Conservation (phyloP, 805 yeast genomes). For the Candida ascalaphidarum region DNA sequence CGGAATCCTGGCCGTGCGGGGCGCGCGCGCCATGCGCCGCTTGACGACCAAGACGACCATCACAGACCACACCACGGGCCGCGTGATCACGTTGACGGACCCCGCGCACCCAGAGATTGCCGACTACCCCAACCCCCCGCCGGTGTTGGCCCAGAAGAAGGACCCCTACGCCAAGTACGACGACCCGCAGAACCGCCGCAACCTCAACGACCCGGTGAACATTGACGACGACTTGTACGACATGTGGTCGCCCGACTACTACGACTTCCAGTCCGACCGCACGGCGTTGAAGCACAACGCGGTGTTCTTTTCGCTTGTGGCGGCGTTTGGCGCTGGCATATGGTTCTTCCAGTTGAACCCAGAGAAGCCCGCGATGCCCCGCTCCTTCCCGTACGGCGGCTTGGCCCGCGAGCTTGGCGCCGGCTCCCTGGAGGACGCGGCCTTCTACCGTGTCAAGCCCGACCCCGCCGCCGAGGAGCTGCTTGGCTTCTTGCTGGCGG, state of each 20-base stretch:
- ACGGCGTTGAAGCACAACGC: slow-evolving; percentile 53
- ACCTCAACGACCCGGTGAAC: slow-evolving; percentile 63
- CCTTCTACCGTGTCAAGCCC: slow-evolving; percentile 32
- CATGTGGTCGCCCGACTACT: slow-evolving; percentile 82
- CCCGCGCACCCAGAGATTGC: slow-evolving; percentile 34
- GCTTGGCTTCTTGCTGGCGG: slow-evolving; percentile 26
- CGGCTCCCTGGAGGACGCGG: slow-evolving; percentile 20
- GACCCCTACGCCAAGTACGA: slow-evolving; percentile 70
- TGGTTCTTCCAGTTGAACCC: slow-evolving; percentile 43
- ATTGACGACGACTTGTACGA: slow-evolving; percentile 68
- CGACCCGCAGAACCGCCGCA: slow-evolving; percentile 75
- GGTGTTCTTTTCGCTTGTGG: slow-evolving; percentile 34
- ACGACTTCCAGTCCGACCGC: slow-evolving; percentile 47
- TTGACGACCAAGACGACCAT: slow-evolving; percentile 29
- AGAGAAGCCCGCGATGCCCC: slow-evolving; percentile 67
- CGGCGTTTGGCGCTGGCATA: slow-evolving; percentile 36
- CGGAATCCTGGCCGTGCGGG: slow-evolving; percentile 8
- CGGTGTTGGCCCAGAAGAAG: slow-evolving; percentile 52
- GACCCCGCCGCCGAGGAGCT: slow-evolving; percentile 30
- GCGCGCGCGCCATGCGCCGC: slow-evolving; percentile 7
- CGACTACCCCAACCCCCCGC: slow-evolving; percentile 59
- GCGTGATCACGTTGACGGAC: slow-evolving; percentile 30
- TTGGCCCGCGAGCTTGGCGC: slow-evolving; percentile 71
- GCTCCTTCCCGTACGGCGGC: slow-evolving; percentile 70
- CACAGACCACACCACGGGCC: slow-evolving; percentile 32